These are phyloP conservation scores for Fusarium sp. DNA, from an alignment of 2,329 filamentous ascomycete species.

Conservation along the genomic window DNA sequence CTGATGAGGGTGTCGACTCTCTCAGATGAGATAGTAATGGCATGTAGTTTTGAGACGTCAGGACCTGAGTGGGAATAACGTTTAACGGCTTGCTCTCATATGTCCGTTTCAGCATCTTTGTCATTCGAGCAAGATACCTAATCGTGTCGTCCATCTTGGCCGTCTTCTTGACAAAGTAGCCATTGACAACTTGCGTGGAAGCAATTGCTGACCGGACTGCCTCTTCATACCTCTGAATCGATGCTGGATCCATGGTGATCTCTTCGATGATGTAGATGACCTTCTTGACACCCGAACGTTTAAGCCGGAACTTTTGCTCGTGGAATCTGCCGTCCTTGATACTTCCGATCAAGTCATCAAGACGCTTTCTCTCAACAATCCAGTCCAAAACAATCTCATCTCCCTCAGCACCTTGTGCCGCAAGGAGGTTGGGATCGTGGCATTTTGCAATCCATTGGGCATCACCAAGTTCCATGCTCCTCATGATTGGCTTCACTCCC, in stretches of 20 bases:
- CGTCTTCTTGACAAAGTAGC: constrained; percentile 82
- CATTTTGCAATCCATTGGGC: constrained; percentile 83
- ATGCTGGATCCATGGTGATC: constrained; percentile 67
- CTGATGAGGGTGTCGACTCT: constrained; percentile 58
- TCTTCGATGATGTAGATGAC: constrained; percentile 85
- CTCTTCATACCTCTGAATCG: constrained; percentile 69
- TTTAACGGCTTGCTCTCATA: constrained; percentile 69
- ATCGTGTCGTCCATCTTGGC: constrained; percentile 82
- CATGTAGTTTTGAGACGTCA: constrained; percentile 74
- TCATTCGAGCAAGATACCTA: constrained; percentile 79
- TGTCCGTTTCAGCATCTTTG: constrained; percentile 70
- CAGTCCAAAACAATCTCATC: constrained; percentile 81
- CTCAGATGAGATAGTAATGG: constrained; percentile 70
- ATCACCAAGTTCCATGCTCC: constrained; percentile 78
- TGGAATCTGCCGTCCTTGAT: constrained; percentile 86
- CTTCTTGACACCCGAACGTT: constrained; percentile 77
- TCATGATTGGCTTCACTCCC: constrained; percentile 73
- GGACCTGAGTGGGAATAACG: constrained; percentile 72
- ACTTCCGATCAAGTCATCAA: constrained; percentile 82
- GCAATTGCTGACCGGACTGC: constrained; percentile 78
- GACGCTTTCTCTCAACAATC: constrained; percentile 82
- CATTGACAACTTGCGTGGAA: constrained; percentile 80
- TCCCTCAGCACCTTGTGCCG: constrained; percentile 68
- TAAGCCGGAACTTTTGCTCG: constrained; percentile 85
- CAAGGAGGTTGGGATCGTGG: constrained; percentile 66